Percentiles rank a stretch among this genome's conserved stretches.
Conservation (phyloP, 2,329 filamentous ascomycete species). For the Microsporum ferrugineum region DNA sequence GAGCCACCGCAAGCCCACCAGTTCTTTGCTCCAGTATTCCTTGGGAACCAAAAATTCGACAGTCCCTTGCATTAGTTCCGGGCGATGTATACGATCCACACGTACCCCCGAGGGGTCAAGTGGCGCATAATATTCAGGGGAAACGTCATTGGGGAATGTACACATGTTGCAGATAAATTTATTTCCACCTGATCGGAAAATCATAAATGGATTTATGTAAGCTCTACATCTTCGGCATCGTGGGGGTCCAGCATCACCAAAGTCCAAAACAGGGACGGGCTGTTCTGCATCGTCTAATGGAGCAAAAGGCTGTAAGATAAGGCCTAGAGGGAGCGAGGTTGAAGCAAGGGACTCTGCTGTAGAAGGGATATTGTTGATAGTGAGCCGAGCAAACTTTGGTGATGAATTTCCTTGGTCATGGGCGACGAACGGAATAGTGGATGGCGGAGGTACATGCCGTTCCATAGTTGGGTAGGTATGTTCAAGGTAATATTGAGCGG, state of each 20-base stretch:
- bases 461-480: conserved; percentile 95
- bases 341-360: conserved; percentile 66
- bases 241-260: conserved; percentile 80
- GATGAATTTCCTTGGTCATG: conserved; percentile 94
- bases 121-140: conserved; percentile 84
- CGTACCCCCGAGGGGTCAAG: conserved; percentile 77
- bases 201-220: conserved; percentile 99
- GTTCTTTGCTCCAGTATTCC: conserved; percentile 96
- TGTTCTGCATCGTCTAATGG: conserved; percentile 71
- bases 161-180: conserved; percentile 98
- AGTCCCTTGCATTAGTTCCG: conserved; percentile 80
- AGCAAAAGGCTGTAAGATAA: conserved; percentile 81
- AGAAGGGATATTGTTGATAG: conserved; percentile 83
- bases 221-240: conserved; percentile 85
- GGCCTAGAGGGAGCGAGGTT: conserved; percentile 74
- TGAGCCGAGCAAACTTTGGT: conserved; percentile 83
- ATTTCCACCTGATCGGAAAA: conserved; percentile 84
- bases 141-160: conserved; percentile 89
- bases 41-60: conserved; percentile 96
- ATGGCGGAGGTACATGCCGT: conserved; percentile 79
- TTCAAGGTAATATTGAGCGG: conserved; percentile 71
- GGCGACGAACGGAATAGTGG: conserved; percentile 79
- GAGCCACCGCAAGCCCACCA: conserved; percentile 73
- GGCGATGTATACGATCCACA: conserved; percentile 76
- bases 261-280: conserved; percentile 84